Conservation (phyloP, 2,329 filamentous ascomycete genomes). For the Nothophaeocryptopus gaeumannii region DNA sequence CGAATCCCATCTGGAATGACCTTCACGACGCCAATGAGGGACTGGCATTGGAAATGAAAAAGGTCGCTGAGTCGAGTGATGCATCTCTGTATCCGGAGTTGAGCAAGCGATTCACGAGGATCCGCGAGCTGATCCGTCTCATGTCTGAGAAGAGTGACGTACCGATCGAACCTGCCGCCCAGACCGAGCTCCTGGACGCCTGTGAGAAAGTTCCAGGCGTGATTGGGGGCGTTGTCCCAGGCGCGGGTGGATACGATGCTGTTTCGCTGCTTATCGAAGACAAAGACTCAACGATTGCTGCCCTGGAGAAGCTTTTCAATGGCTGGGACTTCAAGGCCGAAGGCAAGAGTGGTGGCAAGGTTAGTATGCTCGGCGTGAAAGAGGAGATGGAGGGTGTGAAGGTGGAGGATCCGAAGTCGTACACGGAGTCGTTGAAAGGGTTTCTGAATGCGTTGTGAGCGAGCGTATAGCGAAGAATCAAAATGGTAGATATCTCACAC, state of each 20-base stretch:
- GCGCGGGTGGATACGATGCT: conserved; percentile 91
- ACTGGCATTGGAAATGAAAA: conserved; percentile 63
- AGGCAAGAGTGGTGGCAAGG: conserved; percentile 48
- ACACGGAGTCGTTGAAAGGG: conserved; percentile 36
- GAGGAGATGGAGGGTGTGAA: conserved; percentile 68
- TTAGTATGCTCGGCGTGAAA: conserved; percentile 66
- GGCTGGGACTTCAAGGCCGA: conserved; percentile 57
- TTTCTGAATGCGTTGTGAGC: not conserved
- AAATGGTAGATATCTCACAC: no score
- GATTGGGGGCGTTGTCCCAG: conserved; percentile 86
- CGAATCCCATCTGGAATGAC: conserved; percentile 68
- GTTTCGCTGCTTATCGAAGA: conserved; percentile 77
- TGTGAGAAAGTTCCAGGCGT: conserved; percentile 71
- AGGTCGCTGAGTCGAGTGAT: conserved; percentile 48
- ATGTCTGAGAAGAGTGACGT: conserved; percentile 75
- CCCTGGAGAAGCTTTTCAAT: conserved; percentile 61
- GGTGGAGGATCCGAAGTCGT: conserved; percentile 40
- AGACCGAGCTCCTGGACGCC: conserved; percentile 80
- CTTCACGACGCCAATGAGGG: conserved; percentile 72
- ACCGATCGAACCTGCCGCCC: conserved; percentile 82
- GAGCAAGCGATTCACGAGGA: conserved; percentile 50
- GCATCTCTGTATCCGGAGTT: conserved; percentile 50
- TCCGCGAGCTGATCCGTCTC: conserved; percentile 62
- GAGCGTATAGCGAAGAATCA: not conserved
- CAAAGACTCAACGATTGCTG: conserved; percentile 59